Conservation (phyloP, 2,329 filamentous ascomycete genomes). For the Calonectria honghensis region DNA sequence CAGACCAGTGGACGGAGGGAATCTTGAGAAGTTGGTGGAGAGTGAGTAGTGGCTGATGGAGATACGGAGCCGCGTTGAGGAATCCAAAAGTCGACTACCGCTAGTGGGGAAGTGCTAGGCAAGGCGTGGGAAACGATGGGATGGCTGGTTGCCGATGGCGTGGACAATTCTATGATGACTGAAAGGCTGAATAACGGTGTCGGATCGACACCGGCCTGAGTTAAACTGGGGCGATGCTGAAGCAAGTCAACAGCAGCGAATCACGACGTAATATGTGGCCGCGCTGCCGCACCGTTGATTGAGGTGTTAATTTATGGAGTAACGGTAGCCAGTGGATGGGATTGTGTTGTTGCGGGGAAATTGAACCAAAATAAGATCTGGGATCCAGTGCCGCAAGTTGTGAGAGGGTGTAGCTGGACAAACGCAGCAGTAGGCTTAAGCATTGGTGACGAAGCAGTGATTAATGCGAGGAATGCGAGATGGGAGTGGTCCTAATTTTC, state of each 20-base stretch:
- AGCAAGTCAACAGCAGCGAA: constrained; percentile 13
- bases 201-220: constrained; percentile 27
- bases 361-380: background rate
- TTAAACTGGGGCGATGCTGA: constrained; percentile 31
- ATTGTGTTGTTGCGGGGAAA: constrained; percentile 10
- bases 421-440: background rate
- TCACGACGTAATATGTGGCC: background rate
- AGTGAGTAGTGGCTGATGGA: background rate
- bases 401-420: background rate
- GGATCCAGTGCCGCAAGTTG: background rate
- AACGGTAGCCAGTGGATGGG: background rate
- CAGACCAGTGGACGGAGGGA: constrained; percentile 6
- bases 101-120: background rate
- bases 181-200: constrained; percentile 12
- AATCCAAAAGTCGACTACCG: background rate
- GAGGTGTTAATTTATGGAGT: constrained; percentile 7
- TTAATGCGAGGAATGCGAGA: constrained; percentile 11
- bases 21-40: constrained; percentile 1
- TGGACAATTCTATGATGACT: constrained; percentile 30
- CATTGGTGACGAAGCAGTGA: background rate
- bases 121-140: background rate
- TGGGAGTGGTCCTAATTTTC: constrained; percentile 12
- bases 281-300: background rate
- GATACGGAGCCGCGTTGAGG: background rate
- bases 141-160: constrained; percentile 20